A percentile compares a stretch with the other conserved stretches of the same genome.
Evolutionary conservation across 2,329 filamentous ascomycete species (phyloP).

Genomic region (Scytalidium lignicola): DNA sequence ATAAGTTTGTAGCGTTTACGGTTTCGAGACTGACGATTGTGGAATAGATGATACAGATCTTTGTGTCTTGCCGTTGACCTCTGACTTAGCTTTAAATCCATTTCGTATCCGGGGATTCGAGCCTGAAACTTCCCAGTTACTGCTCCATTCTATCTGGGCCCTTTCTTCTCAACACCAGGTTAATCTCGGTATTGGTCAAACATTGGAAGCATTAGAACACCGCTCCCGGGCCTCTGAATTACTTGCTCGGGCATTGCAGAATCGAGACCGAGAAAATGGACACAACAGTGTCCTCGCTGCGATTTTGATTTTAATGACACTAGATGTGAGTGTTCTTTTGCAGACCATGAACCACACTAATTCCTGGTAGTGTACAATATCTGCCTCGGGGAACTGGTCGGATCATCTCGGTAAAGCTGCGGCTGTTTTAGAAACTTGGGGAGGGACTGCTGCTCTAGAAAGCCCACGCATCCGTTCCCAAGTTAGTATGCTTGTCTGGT

Average conservation of each 20-base stretch:
- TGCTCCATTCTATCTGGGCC: conserved; percentile 29
- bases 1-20: background rate
- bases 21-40: conserved; percentile 1
- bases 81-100: conserved; percentile 28
- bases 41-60: conserved; percentile 29
- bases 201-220: conserved; percentile 17
- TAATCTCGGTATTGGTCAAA: conserved; percentile 20
- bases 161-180: conserved; percentile 26
- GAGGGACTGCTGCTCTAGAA: conserved; percentile 13
- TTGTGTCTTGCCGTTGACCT: conserved; percentile 29
- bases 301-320: conserved; percentile 27
- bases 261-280: background rate
- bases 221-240: conserved; percentile 22
- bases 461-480: conserved; percentile 23
- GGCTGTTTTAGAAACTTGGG: conserved; percentile 13
- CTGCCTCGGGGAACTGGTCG: conserved; percentile 28
- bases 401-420: conserved; percentile 24
- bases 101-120: conserved; percentile 24
- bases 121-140: conserved; percentile 21
- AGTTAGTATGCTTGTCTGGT: conserved; percentile 28
- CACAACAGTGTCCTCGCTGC: conserved; percentile 21
- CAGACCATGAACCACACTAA: background rate
- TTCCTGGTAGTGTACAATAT: conserved; percentile 26
- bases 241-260: conserved; percentile 14
- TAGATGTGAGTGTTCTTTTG: conserved; percentile 22